These are phyloP conservation scores for Phyllosticta citribraziliensis DNA, from an alignment of 2,329 filamentous ascomycete species.

Conservation along the genomic window DNA sequence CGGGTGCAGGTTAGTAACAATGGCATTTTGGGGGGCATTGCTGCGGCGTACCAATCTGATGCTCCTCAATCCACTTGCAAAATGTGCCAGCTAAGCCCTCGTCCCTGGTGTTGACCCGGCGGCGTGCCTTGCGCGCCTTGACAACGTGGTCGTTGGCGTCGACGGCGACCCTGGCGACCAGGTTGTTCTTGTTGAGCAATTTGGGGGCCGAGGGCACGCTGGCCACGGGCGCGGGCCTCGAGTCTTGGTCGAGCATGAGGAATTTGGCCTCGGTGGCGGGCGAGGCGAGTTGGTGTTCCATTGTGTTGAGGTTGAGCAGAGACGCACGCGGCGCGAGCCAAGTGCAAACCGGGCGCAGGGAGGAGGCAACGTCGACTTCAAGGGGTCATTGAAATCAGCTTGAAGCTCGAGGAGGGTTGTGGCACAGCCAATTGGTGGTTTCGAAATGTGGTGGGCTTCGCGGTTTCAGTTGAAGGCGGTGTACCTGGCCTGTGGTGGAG, in stretches of 20 bases:
- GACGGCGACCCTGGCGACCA: background rate
- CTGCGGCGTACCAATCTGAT: slow-evolving; percentile 62
- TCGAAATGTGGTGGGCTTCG: slow-evolving; percentile 8
- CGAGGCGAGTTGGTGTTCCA: slow-evolving; percentile 5
- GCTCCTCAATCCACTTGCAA: slow-evolving; percentile 62
- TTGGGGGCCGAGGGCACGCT: background rate
- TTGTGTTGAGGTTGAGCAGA: background rate
- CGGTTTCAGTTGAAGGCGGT: slow-evolving; percentile 10
- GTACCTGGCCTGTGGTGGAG: slow-evolving; percentile 1
- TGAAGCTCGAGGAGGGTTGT: background rate
- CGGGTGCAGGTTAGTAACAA: background rate
- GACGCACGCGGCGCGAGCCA: background rate
- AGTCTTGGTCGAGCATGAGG: slow-evolving; percentile 7
- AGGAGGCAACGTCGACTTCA: background rate
- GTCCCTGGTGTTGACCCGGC: slow-evolving; percentile 52
- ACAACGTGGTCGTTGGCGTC: slow-evolving; percentile 3
- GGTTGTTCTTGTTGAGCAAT: background rate
- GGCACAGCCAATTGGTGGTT: slow-evolving; percentile 2
- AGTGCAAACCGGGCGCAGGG: slow-evolving; percentile 1
- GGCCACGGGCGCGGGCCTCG: background rate
- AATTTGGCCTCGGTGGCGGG: slow-evolving; percentile 6
- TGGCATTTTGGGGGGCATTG: background rate
- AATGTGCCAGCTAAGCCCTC: slow-evolving; percentile 52
- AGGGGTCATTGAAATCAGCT: background rate
- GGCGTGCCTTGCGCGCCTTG: slow-evolving; percentile 44